Conservation (phyloP, 441 rosid species). For the Corymbia citriodora region DNA sequence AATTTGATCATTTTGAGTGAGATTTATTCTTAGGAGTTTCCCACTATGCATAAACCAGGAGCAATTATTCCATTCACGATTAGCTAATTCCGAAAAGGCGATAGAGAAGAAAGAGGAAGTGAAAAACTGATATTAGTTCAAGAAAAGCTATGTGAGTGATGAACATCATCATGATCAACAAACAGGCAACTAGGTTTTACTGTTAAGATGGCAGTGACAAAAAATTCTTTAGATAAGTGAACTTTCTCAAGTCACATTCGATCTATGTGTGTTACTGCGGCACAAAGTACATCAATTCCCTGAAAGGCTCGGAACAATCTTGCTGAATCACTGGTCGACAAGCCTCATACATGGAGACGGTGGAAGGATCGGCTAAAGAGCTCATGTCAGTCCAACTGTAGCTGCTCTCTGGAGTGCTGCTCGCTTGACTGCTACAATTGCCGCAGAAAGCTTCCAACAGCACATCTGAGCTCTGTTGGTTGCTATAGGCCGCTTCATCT, state of each 20-base stretch:
- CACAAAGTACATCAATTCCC: constrained; percentile 27
- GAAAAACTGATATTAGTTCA: constrained; percentile 13
- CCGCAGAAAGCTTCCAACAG: constrained; percentile 26
- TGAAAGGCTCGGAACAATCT: constrained; percentile 14
- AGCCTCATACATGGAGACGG: constrained; percentile 24
- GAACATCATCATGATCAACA: not conserved
- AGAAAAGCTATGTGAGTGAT: not conserved
- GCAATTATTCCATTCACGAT: not conserved
- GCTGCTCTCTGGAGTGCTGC: constrained; percentile 30
- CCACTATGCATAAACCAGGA: not conserved
- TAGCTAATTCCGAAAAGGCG: not conserved
- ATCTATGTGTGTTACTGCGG: constrained; percentile 15
- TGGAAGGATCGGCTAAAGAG: constrained; percentile 24
- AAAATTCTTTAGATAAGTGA: not conserved
- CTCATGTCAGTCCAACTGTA: constrained; percentile 31
- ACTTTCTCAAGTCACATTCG: not conserved
- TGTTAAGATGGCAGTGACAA: not conserved
- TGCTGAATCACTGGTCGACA: constrained; percentile 25
- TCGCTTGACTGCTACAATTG: constrained; percentile 20
- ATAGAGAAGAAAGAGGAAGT: not conserved
- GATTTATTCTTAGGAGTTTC: not conserved
- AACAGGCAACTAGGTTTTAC: not conserved
- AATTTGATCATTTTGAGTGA: not conserved
- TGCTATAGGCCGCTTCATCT: constrained; percentile 18
- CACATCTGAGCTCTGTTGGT: constrained; percentile 12